Conservation (phyloP, 2,329 filamentous ascomycete genomes). For the Ophiocordyceps sinensis region DNA sequence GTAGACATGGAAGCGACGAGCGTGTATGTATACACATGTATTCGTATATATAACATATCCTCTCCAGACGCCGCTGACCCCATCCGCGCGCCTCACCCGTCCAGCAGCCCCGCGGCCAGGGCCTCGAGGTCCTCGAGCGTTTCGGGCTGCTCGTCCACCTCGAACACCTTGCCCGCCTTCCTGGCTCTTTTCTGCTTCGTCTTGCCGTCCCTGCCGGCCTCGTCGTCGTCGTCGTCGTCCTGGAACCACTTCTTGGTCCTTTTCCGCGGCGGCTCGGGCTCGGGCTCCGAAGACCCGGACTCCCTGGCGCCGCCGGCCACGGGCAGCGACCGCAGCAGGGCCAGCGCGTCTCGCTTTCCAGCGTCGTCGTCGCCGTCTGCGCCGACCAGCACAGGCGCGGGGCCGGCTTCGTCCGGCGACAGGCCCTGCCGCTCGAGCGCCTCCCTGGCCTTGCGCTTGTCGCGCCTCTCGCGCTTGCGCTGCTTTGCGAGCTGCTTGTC, state of each 20-base stretch:
- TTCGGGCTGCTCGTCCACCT: conserved; percentile 54
- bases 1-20: too few relatives aligned
- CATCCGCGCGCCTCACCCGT: conserved; percentile 16
- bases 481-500: conserved; percentile 73
- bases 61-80: neutral
- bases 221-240: conserved; percentile 41
- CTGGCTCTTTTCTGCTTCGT: conserved; percentile 11
- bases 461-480: conserved; percentile 62
- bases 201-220: neutral
- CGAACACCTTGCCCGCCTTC: conserved; percentile 40
- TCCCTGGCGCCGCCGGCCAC: conserved; percentile 21
- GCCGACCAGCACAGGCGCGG: conserved; percentile 16
- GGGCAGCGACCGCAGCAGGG: conserved; percentile 42
- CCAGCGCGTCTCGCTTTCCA: conserved; percentile 34
- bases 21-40: too few relatives aligned
- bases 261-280: conserved; percentile 31
- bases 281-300: conserved; percentile 9
- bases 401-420: conserved; percentile 9
- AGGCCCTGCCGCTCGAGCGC: conserved; percentile 26
- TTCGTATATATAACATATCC: too few relatives aligned
- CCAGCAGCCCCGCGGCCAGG: conserved; percentile 58
- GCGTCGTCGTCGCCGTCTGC: conserved; percentile 26
- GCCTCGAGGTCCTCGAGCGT: conserved; percentile 69
- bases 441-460: conserved; percentile 54
- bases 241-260: conserved; percentile 71